Evolutionary conservation across 352 stramenopile species (phyloP).

Genomic region (Globisporangium ultimum): DNA sequence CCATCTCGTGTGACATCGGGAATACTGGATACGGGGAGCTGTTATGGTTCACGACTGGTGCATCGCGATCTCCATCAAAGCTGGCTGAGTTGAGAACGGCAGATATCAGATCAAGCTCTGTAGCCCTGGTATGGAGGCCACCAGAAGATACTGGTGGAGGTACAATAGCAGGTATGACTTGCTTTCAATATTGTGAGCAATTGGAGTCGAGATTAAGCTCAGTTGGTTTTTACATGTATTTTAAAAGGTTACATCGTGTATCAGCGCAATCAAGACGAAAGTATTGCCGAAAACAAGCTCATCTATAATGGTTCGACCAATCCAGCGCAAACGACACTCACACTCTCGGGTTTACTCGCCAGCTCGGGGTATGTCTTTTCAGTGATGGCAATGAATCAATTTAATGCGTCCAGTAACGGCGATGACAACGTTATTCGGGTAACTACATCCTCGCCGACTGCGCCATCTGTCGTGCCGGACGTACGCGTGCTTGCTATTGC

Average conservation of each 20-base stretch:
- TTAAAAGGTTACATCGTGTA: constrained; percentile 26
- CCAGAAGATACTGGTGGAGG: constrained; percentile 42
- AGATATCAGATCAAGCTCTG: constrained; percentile 24
- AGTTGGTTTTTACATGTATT: not conserved
- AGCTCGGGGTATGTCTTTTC: constrained; percentile 29
- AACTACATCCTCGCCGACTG: constrained; percentile 11
- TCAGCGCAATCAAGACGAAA: constrained; percentile 4
- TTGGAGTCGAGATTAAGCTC: too few species aligned
- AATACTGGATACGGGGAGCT: constrained; percentile 18
- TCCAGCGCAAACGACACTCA: constrained; percentile 13
- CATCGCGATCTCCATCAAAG: constrained; percentile 15
- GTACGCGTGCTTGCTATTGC: constrained; percentile 13
- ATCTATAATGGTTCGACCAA: constrained; percentile 24
- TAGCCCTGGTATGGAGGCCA: constrained; percentile 24
- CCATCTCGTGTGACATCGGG: constrained; percentile 10
- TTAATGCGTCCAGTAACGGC: constrained; percentile 19
- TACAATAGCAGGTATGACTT: constrained; percentile 26
- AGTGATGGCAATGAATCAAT: constrained; percentile 42
- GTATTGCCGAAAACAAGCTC: not conserved
- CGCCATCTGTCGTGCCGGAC: constrained; percentile 20
- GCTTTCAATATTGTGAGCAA: not conserved
- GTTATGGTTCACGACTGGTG: constrained; percentile 20
- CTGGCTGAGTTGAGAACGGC: constrained; percentile 10
- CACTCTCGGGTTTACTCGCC: constrained; percentile 22
- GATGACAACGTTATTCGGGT: constrained; percentile 17